phyloP scores from a whole-genome alignment of 164 flowering plant species.

The Euptelea pleiosperma region DNA sequence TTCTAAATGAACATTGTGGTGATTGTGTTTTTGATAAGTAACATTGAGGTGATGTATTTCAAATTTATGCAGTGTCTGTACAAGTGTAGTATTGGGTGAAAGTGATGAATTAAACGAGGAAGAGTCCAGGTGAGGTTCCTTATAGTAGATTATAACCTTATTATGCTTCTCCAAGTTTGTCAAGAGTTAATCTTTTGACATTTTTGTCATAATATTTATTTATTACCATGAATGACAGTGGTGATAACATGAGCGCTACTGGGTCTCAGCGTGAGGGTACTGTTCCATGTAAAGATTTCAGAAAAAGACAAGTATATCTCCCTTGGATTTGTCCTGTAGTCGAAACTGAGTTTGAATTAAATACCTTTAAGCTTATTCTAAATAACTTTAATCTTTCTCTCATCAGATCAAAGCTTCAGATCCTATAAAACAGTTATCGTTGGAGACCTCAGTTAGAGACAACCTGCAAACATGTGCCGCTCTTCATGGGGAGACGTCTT shows the following conservation, averaged over 20 bases:
- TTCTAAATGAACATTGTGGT: constrained; percentile 4
- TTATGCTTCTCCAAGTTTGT: background rate
- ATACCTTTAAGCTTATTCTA: constrained; percentile 10
- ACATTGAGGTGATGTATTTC: constrained; percentile 3
- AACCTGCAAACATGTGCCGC: constrained; percentile 86
- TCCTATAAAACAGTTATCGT: constrained; percentile 64
- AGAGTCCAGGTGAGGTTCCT: constrained; percentile 64
- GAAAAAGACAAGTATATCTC: constrained; percentile 66
- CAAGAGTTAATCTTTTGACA: background rate
- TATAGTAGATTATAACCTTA: background rate
- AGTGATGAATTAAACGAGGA: constrained; percentile 60
- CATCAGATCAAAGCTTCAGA: constrained; percentile 75
- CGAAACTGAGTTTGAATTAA: background rate
- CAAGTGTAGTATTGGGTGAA: constrained; percentile 75
- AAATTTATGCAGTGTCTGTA: constrained; percentile 58
- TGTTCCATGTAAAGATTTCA: constrained; percentile 63
- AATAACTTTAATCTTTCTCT: constrained; percentile 1
- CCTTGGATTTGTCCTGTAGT: background rate
- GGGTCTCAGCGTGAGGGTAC: constrained; percentile 32
- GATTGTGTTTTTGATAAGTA: background rate
- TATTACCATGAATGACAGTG: constrained; percentile 33
- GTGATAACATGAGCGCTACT: constrained; percentile 48
- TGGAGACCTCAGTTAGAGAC: constrained; percentile 70
- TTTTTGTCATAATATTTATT: background rate
- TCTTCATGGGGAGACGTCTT: constrained; percentile 83